These are phyloP conservation scores for Cladosporium colombiae DNA, from an alignment of 2,329 filamentous ascomycete species.

Conservation along the genomic window DNA sequence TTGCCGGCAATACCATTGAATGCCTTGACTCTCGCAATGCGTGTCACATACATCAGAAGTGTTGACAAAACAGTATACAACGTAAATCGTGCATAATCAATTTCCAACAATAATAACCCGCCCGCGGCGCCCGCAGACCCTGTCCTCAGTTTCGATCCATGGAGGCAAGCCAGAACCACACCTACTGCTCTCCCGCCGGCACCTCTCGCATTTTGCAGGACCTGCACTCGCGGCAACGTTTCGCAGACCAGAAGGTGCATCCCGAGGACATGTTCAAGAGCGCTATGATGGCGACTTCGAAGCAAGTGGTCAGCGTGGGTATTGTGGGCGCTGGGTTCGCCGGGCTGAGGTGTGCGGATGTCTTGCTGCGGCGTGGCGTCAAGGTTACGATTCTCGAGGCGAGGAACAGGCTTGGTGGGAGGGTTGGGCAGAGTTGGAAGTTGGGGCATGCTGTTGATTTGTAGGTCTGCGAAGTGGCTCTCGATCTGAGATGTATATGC, in stretches of 20 bases:
- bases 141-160: not conserved
- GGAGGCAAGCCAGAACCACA: constrained; percentile 12
- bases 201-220: constrained; percentile 24
- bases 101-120: not conserved
- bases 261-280: constrained; percentile 19
- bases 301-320: constrained; percentile 46
- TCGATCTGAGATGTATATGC: too few relatives aligned
- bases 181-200: not conserved
- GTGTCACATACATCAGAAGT: not conserved
- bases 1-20: not conserved
- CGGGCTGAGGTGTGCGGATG: constrained; percentile 69
- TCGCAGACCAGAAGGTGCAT: not conserved
- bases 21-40: not conserved
- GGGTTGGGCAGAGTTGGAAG: constrained; percentile 49
- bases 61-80: not conserved
- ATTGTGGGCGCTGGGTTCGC: constrained; percentile 72
- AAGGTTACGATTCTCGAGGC: constrained; percentile 70
- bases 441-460: constrained; percentile 57
- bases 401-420: constrained; percentile 65
- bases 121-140: not conserved
- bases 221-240: not conserved
- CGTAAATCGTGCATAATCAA: not conserved
- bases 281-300: constrained; percentile 19
- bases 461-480: too few relatives aligned
- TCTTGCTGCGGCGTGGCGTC: constrained; percentile 65